A percentile compares a stretch with the other conserved stretches of the same genome.
Conservation (phyloP, 306 rosid species). For the Ziziphus jujuba region DNA sequence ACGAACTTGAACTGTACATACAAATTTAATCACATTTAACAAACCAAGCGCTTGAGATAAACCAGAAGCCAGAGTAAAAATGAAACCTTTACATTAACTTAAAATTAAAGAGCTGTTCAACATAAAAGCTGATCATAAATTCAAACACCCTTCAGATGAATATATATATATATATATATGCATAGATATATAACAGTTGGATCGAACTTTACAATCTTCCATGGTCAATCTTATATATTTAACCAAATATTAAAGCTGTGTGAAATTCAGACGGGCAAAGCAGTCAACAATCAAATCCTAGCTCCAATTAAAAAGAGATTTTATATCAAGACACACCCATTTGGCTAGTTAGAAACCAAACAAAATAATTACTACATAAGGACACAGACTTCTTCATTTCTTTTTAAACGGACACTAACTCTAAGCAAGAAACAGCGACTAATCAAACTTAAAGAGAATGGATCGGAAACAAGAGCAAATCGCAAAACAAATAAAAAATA, state of each 20-base stretch:
- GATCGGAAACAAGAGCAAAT: neutral
- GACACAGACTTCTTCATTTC: too few species aligned
- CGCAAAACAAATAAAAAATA: neutral
- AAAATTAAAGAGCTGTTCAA: too few species aligned
- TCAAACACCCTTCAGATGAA: neutral
- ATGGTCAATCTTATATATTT: neutral
- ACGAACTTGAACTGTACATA: too few species aligned
- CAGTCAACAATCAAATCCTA: neutral
- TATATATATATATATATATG: too few species aligned
- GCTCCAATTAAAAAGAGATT: neutral
- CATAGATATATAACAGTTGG: neutral
- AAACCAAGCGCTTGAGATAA: too few species aligned
- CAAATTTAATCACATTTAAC: too few species aligned
- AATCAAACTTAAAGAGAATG: neutral
- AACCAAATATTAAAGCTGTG: neutral
- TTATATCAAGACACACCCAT: neutral
- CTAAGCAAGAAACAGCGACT: neutral
- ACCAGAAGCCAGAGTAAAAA: too few species aligned
- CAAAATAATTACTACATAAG: too few species aligned
- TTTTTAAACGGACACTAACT: neutral
- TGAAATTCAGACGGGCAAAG: neutral
- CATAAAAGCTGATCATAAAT: neutral
- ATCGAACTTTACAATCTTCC: neutral
- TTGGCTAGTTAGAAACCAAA: too few species aligned
- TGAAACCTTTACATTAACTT: too few species aligned